Percentiles rank a stretch among this genome's conserved stretches.
Conservation (phyloP, 352 stramenopile genomes). For the Peronospora destructor region DNA sequence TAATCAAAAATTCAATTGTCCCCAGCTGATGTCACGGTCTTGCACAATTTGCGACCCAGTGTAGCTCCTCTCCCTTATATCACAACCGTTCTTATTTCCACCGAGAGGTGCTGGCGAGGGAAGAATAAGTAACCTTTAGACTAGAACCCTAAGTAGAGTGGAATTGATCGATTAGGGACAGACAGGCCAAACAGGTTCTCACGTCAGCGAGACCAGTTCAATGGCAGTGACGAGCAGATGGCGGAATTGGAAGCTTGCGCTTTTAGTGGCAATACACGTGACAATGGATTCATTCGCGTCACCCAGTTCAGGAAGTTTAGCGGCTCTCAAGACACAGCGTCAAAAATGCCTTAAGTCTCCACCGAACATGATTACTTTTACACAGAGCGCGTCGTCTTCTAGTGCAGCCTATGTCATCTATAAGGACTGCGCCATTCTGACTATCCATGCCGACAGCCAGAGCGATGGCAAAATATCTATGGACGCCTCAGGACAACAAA, state of each 20-base stretch:
- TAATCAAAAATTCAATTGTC: slow-evolving; percentile 1
- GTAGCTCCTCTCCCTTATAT: not conserved
- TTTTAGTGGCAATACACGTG: slow-evolving; percentile 13
- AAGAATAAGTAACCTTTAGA: not conserved
- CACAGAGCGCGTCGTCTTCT: slow-evolving; percentile 18
- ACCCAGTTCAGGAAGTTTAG: slow-evolving; percentile 4
- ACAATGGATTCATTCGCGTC: not conserved
- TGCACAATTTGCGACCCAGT: slow-evolving; percentile 11
- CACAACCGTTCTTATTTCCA: slow-evolving; percentile 15
- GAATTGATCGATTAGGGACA: slow-evolving; percentile 6
- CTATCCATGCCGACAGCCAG: slow-evolving; percentile 14
- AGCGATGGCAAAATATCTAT: slow-evolving; percentile 27
- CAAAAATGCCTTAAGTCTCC: slow-evolving; percentile 24
- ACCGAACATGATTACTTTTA: slow-evolving; percentile 19
- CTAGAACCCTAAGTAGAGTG: slow-evolving; percentile 2
- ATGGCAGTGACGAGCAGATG: slow-evolving; percentile 11
- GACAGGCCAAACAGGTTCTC: not conserved
- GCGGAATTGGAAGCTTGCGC: slow-evolving; percentile 5
- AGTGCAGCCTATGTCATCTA: slow-evolving; percentile 29
- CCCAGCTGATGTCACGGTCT: slow-evolving; percentile 17
- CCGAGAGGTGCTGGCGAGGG: slow-evolving; percentile 9
- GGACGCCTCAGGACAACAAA: slow-evolving; percentile 22
- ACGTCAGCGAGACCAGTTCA: not conserved
- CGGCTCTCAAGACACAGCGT: slow-evolving; percentile 21
- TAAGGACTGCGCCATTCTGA: slow-evolving; percentile 28